A percentile compares a stretch with the other conserved stretches of the same genome.
phyloP scores from a whole-genome alignment of 148 eudicot genomes.

The Chenopodium formosanum region DNA sequence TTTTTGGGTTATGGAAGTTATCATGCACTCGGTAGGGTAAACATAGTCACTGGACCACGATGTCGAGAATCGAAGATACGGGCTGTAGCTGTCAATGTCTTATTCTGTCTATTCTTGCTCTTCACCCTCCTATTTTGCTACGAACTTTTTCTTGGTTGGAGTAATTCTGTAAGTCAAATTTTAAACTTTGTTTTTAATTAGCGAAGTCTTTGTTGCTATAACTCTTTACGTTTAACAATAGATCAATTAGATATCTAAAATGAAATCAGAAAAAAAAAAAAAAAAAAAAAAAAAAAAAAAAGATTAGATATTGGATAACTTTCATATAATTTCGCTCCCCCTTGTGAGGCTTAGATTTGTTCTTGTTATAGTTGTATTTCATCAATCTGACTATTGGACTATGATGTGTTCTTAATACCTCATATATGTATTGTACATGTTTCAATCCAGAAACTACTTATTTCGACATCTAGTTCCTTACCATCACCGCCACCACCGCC shows the following conservation, averaged over 20 bases:
- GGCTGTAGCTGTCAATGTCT: background rate
- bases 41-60: background rate
- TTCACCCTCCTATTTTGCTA: constrained; percentile 34
- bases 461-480: background rate
- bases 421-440: background rate
- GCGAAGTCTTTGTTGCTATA: background rate
- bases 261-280: no score
- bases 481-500: constrained; percentile 16
- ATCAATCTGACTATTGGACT: no score
- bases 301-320: no score
- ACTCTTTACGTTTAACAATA: no score
- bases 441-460: background rate
- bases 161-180: constrained; percentile 39
- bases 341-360: no score
- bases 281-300: no score
- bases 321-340: no score
- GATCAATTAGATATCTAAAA: no score
- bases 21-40: constrained; percentile 3
- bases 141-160: constrained; percentile 37
- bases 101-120: constrained; percentile 23
- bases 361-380: no score
- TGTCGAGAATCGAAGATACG: background rate
- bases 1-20: constrained; percentile 1
- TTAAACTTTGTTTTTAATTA: background rate
- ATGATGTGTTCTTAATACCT: no score